Evolutionary conservation across 106 monocot genomes (phyloP), one percentile per base, ranked within the genome.

Genomic region (Dendrobium officinale): DNA sequence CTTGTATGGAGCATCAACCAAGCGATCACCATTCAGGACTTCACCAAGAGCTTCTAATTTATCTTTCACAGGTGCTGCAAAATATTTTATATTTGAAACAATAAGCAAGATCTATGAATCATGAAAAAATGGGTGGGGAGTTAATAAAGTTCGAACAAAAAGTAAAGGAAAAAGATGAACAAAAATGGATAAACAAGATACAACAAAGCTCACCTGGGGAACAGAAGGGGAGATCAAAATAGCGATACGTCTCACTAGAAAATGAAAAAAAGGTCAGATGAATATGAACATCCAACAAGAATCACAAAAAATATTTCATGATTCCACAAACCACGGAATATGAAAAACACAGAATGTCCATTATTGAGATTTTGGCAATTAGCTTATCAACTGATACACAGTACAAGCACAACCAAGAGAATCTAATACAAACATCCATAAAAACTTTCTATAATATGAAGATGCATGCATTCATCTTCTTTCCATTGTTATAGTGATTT

Each of bases 171-270:
- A 13, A 8, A 40, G 3, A 42, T 18, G n/a, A 78, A 27, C 8
- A 47, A 4, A 73, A 45, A 75, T 59, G 55, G 64, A 64, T 24
- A 64, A 64, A 64, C 64, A 44, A 31, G 31, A 72, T 29, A 67
- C 44, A 24, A 10, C 51, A 44, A 77, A 43, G 2, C 77, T 79
- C 81, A 92, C 92, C 88, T 90, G 89, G 84, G 75, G 73, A 81
- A 77, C 92, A 92, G 83, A 90, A 92, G 26, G 92, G 88, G 67
- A 92, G 90, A 78, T 92, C 88, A 56, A 88, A 92, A 84, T 85
- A 92, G 42, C 90, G 87, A 78, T 90, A 90, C 2, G 92, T 92
- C 75, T 92, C 92, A 61, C 92, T 90, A 88, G 37, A 85, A 88
- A 41, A n/a, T 70, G 3, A 9, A 24, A 78, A 84, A 76, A 1